Evolutionary conservation across 768 basidiomycete species (phyloP), one percentile per base, ranked within the genome.

Genomic region (Lactifluus echinatus): DNA sequence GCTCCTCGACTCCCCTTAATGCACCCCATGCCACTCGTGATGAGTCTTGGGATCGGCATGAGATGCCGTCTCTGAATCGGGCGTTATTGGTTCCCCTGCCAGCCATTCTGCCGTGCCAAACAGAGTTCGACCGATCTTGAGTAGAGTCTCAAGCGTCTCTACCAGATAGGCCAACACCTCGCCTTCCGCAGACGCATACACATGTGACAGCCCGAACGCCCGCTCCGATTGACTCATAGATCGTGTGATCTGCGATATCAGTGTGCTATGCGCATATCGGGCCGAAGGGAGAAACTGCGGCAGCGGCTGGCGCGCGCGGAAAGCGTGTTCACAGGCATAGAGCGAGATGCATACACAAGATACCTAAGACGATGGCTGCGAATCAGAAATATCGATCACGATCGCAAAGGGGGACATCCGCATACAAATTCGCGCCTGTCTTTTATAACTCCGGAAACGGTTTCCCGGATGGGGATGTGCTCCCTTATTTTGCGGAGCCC

Each of bases 201-300:
- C 67, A 12, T 73, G 59, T 1, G 73, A 71, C 24, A 77, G 57
- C 14, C 74, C 73, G 48, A 71, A 63, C 33, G 61, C 63, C 24
- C 70, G 64, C n/a, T 61, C 63, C 14, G 68, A 66, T 15, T 50
- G 28, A 23, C 57, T 62, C 29, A 78, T 68, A 23, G 68, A 69
- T 11, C 69, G 65, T 29, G 72, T 69, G 23, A 77, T 67, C 34
- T 68, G 66, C 5, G 54, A 59, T 50, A 71, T 69, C 2, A 79
- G 70, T 10, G 55, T 63, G 10, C 62, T 59, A n/a, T 74, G 64
- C 24, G 78, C 76, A 58, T 72, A 68, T 8, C 74, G 67, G 6
- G 73, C 66, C 4, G 76, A 79, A 3, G 78, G 79, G 8, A 79
- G 69, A 57, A 77, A 79, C 55, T 79, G 78, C 0, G 78, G 78